These are phyloP conservation scores for Lepidium didymum DNA, from an alignment of 345 rosid genomes.

Conservation along the genomic window DNA sequence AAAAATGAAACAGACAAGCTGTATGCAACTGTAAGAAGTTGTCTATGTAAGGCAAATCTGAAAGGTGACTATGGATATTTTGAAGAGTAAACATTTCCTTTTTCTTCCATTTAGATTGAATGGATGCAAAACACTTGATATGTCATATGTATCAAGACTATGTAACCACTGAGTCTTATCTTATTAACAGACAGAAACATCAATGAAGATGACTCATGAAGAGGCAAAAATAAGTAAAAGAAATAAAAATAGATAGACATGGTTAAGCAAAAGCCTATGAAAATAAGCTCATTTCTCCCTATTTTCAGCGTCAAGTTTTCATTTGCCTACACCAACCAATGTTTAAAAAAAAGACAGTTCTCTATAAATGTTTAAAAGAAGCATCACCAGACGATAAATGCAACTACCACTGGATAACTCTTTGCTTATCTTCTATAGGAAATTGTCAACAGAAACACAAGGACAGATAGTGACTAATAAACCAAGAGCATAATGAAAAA, in stretches of 20 bases:
- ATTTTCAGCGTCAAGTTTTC: background rate
- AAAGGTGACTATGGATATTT: conserved; percentile 5
- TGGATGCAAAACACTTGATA: conserved; percentile 6
- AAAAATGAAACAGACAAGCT: conserved; percentile 23
- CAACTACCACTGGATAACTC: background rate
- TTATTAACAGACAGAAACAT: conserved; percentile 8
- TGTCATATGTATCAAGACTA: conserved; percentile 3
- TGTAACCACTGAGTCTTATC: conserved; percentile 17
- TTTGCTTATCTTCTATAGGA: conserved; percentile 22
- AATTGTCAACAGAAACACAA: conserved; percentile 17
- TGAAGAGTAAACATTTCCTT: background rate
- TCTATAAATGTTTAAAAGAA: background rate
- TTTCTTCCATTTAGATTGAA: background rate
- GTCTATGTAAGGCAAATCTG: conserved; percentile 21
- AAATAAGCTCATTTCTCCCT: conserved; percentile 16
- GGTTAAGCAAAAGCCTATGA: conserved; percentile 7
- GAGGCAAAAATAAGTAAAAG: conserved; percentile 12
- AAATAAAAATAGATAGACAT: conserved; percentile 16
- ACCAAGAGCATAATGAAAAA: background rate
- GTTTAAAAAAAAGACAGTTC: conserved; percentile 2
- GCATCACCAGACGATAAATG: background rate
- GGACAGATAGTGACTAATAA: conserved; percentile 17
- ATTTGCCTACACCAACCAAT: conserved; percentile 17
- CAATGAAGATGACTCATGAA: conserved; percentile 5
- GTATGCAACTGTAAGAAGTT: conserved; percentile 8